phyloP scores from a whole-genome alignment of 2,329 filamentous ascomycete species.

The Beauveria australis region DNA sequence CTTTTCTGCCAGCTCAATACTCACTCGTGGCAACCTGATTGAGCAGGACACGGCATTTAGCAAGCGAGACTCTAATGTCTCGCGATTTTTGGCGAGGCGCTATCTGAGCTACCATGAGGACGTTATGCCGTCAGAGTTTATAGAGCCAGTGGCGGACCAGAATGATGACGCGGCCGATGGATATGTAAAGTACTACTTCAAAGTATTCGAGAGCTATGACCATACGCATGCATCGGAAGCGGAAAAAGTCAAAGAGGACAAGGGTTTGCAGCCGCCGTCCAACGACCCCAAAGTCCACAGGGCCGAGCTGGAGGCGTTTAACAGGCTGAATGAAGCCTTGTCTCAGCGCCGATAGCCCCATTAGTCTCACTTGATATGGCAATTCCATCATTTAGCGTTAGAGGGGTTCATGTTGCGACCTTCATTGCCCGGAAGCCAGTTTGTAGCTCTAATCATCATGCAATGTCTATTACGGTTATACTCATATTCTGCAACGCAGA shows the following conservation, averaged over 20 bases:
- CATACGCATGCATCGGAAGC: no score
- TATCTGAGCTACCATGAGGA: neutral
- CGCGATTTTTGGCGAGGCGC: neutral
- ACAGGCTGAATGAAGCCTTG: neutral
- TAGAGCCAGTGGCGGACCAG: neutral
- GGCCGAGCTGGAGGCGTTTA: neutral
- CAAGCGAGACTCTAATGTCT: neutral
- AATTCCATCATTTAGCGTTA: no score
- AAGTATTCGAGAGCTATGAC: neutral
- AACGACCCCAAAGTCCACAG: neutral
- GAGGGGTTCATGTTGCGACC: neutral
- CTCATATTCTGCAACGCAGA: constrained; percentile 7
- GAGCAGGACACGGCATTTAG: neutral
- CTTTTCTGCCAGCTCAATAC: no score
- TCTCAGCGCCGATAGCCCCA: neutral
- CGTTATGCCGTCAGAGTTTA: neutral
- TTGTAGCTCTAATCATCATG: constrained; percentile 3
- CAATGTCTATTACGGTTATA: constrained; percentile 11
- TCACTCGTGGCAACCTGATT: neutral
- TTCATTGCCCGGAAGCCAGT: no score
- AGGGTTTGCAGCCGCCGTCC: neutral
- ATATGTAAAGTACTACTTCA: neutral
- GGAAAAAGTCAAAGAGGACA: neutral
- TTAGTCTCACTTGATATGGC: neutral
- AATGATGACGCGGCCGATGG: neutral